Base-by-base conservation (phyloP, 805 yeast genomes). In the Starmerella kuoi region DNA sequence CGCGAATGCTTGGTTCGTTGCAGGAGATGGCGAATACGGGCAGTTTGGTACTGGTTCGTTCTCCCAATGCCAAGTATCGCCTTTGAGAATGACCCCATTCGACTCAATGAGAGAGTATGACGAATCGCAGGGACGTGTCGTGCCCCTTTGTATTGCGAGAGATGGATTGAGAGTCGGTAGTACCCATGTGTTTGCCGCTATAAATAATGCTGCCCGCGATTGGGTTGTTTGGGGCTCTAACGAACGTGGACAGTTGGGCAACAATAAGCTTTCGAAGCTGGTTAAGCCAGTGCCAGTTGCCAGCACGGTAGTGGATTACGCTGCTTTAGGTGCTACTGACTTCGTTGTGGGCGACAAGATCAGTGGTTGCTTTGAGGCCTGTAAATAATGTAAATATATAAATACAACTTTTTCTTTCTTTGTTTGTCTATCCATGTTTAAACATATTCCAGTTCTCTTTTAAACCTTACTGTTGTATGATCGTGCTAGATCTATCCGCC, bases 11-110 rank as follows among this genome's bases (percentile, higher is more conserved):
- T 47, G 51, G 51, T 59, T 79, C 49, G 68, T 84, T 2, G 78
- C 86, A 65, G 98, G 98, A 18, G 76, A 77, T 54, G 95, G 96
- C 4, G 58, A 79, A 40, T 70, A 73, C 53, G 98, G 97, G 15
- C 93, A 85, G 61, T 66, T 86, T 42, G 98, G 96, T 20, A 72
- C 73, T 35, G 85, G 84, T 14, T 69, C 77, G 42, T 86, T 69
- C 58, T 63, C 78, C 27, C 95, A 86, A 59, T 77, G 82, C 15
- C 81, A 77, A 55, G 64, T 73, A 17, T 69, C 69, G 36, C 95
- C 95, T 5, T 63, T 71, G 17, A 71, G 72, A 33, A 57, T 87
- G 45, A 69, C 70, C 51, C 55, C 68, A 1, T 58, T 79, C 34
- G 40, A 59, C 21, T 61, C 66, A 12, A 61, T 76, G 38, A 61